These are phyloP conservation scores for Volvox carteri DNA, from an alignment of 163 green algal genomes.

Conservation along the genomic window DNA sequence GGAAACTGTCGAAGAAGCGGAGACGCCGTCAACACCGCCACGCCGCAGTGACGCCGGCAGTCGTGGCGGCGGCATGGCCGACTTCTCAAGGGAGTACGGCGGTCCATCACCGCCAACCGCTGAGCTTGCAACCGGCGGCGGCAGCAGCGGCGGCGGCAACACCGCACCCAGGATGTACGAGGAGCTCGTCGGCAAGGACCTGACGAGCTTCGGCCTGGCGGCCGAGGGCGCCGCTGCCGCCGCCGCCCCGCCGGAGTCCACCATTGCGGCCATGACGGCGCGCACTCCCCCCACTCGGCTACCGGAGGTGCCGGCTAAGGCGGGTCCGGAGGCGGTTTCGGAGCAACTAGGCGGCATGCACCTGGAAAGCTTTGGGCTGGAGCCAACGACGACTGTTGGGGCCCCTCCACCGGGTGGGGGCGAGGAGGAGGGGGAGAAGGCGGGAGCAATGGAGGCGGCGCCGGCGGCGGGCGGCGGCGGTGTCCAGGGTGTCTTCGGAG, in stretches of 20 bases:
- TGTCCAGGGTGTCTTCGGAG: conserved; percentile 34
- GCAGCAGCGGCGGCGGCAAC: neutral
- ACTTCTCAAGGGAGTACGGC: conserved; percentile 16
- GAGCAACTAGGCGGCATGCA: neutral
- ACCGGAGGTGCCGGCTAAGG: neutral
- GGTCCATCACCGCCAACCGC: neutral
- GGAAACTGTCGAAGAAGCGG: neutral
- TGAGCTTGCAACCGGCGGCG: neutral
- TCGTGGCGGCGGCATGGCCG: neutral
- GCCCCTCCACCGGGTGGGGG: too few relatives aligned
- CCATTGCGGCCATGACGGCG: neutral
- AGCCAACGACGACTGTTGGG: neutral
- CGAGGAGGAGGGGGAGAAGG: neutral
- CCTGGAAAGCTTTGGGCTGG: conserved; percentile 2
- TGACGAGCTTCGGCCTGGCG: conserved; percentile 26
- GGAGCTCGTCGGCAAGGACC: neutral
- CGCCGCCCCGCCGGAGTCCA: neutral
- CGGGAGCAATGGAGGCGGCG: neutral
- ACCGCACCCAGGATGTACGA: neutral
- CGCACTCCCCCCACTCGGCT: neutral
- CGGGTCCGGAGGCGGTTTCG: neutral
- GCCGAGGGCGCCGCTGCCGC: neutral
- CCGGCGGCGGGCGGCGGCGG: neutral
- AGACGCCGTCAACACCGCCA: neutral
- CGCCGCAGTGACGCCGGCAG: too few relatives aligned